Evolutionary conservation across 371 early-diverging fungal species (phyloP).

Genomic region (Nematocida minor): DNA sequence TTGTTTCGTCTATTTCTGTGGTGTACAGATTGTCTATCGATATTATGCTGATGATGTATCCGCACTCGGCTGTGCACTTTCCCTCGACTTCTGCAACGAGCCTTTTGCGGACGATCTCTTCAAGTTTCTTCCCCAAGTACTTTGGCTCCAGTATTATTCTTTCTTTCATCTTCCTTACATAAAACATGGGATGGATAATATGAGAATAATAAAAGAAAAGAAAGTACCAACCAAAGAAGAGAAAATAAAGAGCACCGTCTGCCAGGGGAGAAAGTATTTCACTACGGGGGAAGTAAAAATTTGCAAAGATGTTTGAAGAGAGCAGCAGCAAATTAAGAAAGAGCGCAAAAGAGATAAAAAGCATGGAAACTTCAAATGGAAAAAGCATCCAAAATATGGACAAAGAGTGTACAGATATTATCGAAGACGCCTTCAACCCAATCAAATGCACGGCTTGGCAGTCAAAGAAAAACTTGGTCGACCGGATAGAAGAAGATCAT

Average conservation of each 20-base stretch:
- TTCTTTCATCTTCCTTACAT: slow-evolving; percentile 57
- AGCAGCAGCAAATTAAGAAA: neutral
- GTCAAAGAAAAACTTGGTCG: slow-evolving; percentile 35
- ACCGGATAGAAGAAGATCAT: slow-evolving; percentile 51
- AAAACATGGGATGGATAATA: slow-evolving; percentile 59
- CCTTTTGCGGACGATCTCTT: slow-evolving; percentile 56
- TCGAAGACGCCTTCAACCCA: slow-evolving; percentile 45
- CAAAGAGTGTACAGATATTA: slow-evolving; percentile 40
- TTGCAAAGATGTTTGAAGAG: slow-evolving; percentile 47
- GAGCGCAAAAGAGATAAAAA: neutral
- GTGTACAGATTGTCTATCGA: slow-evolving; percentile 58
- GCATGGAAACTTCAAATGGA: neutral
- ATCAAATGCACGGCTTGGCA: slow-evolving; percentile 50
- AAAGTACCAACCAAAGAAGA: neutral
- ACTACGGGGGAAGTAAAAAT: slow-evolving; percentile 40
- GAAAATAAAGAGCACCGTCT: neutral
- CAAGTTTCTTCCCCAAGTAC: slow-evolving; percentile 58
- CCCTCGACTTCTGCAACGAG: slow-evolving; percentile 62
- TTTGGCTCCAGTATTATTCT: slow-evolving; percentile 58
- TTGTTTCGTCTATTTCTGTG: slow-evolving; percentile 44
- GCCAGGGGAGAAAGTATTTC: slow-evolving; percentile 10
- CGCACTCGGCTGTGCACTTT: slow-evolving; percentile 56
- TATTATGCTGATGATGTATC: slow-evolving; percentile 62
- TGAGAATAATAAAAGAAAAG: slow-evolving; percentile 27
- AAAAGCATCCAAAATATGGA: neutral